Base-by-base conservation (phyloP, 2,329 filamentous ascomycete genomes). In the Diplodia scrobiculata region DNA sequence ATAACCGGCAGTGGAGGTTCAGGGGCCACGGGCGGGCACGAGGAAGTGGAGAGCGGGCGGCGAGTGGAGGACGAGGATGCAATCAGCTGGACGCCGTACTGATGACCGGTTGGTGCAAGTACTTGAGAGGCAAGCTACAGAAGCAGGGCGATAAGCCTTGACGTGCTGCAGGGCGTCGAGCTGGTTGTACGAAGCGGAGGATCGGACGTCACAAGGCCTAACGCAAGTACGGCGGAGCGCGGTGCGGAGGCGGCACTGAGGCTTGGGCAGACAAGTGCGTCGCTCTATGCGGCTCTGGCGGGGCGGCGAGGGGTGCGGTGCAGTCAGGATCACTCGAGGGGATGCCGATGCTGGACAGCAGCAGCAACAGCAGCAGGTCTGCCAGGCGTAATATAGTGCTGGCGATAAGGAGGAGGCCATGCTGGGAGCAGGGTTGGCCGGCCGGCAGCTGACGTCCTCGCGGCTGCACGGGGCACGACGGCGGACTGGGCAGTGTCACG, bases 1-100 rank as follows among this genome's bases (percentile, higher is more conserved):
- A 84, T 76, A 52, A 59, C 38, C 53, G 54, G 64, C 47, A 19
- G 32, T 19, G 32, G 19, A n/a, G 21, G 41, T 36, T 55, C 51
- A 50, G 48, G 27, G 45, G 51, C 63, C 51, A 65, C 51, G 19
- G 48, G 51, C n/a, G 62, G 62, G 62, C 38, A 65, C 19, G 21
- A 48, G 41, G 48, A 5, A 52, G 29, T 25, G 29, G 59, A 48
- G 50, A 29, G 7, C 14, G 36, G 29, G 27, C 25, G 50, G 51
- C 51, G 51, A 48, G 50, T 17, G 36, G 62, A 47, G 19, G 62
- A 34, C 38, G 34, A 45, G 14, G 17, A 55, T 7, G 54, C 62
- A 60, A 60, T 25, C 55, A 60, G 55, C 58, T 25, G 45, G 58
- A 50, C 58, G 58, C 58, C 29, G 58, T 50, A 50, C 38, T 48